phyloP scores from a whole-genome alignment of 257 asterid species.

The Solanum virginianum region DNA sequence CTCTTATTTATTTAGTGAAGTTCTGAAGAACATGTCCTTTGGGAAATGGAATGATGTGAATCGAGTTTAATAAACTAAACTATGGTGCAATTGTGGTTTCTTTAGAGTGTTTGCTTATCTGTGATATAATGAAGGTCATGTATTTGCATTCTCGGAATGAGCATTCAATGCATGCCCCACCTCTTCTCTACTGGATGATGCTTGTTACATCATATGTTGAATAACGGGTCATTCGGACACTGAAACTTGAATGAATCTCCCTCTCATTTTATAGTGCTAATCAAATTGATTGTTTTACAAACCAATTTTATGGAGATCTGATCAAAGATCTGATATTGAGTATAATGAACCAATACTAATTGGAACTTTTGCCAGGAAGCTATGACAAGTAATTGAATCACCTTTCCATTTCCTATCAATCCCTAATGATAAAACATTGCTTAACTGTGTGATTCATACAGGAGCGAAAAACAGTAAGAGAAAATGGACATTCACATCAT shows the following conservation, averaged over 20 bases:
- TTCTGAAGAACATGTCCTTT: not conserved
- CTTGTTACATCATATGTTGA: not conserved
- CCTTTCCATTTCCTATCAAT: not conserved
- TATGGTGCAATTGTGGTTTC: not conserved
- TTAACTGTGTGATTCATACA: constrained; percentile 2
- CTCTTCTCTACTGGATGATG: not conserved
- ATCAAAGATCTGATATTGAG: not conserved
- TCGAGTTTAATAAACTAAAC: not conserved
- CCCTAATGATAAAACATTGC: not conserved
- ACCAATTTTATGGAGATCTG: not conserved
- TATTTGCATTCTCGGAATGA: not conserved
- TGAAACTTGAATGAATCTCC: not conserved
- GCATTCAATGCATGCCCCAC: not conserved
- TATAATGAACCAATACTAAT: not conserved
- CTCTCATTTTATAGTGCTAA: not conserved
- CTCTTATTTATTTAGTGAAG: not conserved
- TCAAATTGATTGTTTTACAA: not conserved
- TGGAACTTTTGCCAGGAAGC: not conserved
- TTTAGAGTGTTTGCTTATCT: not conserved
- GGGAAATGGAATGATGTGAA: not conserved
- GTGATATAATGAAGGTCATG: not conserved
- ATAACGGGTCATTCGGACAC: not conserved
- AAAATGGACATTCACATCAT: constrained; percentile 20
- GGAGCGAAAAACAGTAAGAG: constrained; percentile 62
- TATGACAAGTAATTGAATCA: not conserved